Percentiles rank a stretch among this genome's conserved stretches.
phyloP scores from a whole-genome alignment of 768 basidiomycete genomes.

The Atractiella rhizophila region DNA sequence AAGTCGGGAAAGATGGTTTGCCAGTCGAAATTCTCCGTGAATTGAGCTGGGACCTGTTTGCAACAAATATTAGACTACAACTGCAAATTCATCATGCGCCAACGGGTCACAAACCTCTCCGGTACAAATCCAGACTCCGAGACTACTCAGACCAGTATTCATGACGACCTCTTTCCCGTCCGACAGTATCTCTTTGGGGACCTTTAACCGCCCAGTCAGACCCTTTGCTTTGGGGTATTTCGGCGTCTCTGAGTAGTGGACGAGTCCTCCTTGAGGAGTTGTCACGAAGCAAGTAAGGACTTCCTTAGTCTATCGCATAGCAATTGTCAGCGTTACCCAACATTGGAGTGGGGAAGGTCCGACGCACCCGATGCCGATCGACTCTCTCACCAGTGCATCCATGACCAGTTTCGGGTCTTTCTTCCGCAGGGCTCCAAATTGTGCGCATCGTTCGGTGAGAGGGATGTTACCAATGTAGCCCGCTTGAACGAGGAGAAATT shows the following conservation, averaged over 20 bases:
- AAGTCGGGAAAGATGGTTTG: constrained; percentile 75
- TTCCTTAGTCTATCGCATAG: constrained; percentile 9
- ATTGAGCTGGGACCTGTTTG: constrained; percentile 67
- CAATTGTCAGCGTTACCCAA: constrained; percentile 29
- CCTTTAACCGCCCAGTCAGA: constrained; percentile 30
- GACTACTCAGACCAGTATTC: constrained; percentile 65
- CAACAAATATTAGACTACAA: background rate
- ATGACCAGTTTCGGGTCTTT: constrained; percentile 94
- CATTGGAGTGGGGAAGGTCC: constrained; percentile 44
- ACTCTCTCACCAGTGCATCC: constrained; percentile 21
- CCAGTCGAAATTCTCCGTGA: constrained; percentile 98
- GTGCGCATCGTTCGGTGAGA: constrained; percentile 65
- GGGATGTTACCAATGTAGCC: constrained; percentile 81
- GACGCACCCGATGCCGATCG: background rate
- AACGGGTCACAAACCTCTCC: constrained; percentile 39
- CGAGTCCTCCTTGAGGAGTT: constrained; percentile 45
- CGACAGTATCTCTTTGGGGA: constrained; percentile 53
- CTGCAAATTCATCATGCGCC: background rate
- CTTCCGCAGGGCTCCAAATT: constrained; percentile 46
- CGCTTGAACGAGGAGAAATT: constrained; percentile 73
- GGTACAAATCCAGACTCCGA: constrained; percentile 76
- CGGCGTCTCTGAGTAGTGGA: constrained; percentile 56
- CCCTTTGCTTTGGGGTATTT: constrained; percentile 45
- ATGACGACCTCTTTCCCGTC: constrained; percentile 59
- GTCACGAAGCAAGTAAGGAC: constrained; percentile 39